Base-by-base conservation (phyloP, 2,329 filamentous ascomycete species). In the Ophiosphaerella narmari region DNA sequence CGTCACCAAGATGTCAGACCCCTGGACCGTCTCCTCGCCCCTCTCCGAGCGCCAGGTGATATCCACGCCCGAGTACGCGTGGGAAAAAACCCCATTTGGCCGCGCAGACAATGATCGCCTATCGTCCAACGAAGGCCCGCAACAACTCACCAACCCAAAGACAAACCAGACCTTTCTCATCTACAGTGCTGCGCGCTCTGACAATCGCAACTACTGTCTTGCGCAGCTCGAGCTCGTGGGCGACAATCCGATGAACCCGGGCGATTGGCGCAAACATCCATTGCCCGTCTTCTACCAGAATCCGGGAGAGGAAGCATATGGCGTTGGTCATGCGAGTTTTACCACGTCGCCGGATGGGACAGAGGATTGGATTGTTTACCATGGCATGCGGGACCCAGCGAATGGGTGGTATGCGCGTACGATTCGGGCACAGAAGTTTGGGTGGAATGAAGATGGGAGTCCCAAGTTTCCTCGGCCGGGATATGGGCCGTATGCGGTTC, bases 151-250 rank as follows among this genome's bases (percentile, higher is more conserved):
- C 34, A 80, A 80, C 51, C 75, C 74, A 1, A 54, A 59, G 5
- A 81, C 79, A 1, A 74, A 74, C 13, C 78, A 80, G 51, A 63
- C 71, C 5, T 81, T 81, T 55, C 60, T 82, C 50, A 76, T 81
- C 37, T 81, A 79, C 68, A 74, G 69, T 36, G 79, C 78, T 14
- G 79, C 77, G 1, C 71, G 78, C 34, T 77, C 74, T n/a, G 78
- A 81, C 55, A 82, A 80, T 51, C 70, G 76, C 2, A 80, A 80
- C 64, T 82, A 82, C 66, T 82, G 79, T 54, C 76, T 81, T 21
- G 79, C 77, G 3, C 76, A 78, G 55, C 68, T 81, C 14, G 78
- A 81, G 60, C 74, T 81, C 1, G 64, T 78, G 2, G 78, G 78
- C 18, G 62, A 74, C 16, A 75, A 81, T 48, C 79, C 78, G 0